Evolutionary conservation across 2,329 filamentous ascomycete genomes (phyloP), one percentile per base, ranked within the genome.

Genomic region (Xylaria sp.): DNA sequence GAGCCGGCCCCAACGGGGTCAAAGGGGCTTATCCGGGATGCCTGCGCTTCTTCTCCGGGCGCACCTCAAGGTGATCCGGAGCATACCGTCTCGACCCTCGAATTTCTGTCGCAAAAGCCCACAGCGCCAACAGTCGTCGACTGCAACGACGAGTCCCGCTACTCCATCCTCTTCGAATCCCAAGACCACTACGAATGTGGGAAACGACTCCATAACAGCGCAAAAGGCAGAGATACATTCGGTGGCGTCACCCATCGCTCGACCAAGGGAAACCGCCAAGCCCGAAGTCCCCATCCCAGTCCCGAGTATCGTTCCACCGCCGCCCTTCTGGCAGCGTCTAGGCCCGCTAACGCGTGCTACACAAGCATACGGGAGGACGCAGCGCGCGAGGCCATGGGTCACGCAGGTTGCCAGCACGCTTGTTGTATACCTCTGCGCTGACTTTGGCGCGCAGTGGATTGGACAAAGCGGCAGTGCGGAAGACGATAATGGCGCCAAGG

Each of bases 381-480:
- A 97, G 78, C 80, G 86, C 54, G 83, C 84, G 52, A 82, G 89
- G 52, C 94, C 94, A 0, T 91, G 92, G 72, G 78, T 84, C n/a
- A 96, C 92, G 9, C 94, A 97, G 79, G 75, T 96, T 64, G 82
- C 84, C 67, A 92, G 87, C 69, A 88, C 90, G 43, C 77, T 97
- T 47, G 82, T 92, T 40, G 92, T 96, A 62, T 97, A 93, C 73
- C 82, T 94, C 40, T 84, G 87, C 52, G 92, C 90, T 8, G 93
- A 96, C 76, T 68, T 95, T 57, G 88, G 87, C 46, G 92, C 92
- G 47, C 93, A 96, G 78, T 81, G 83, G 60, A 87, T 96, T 37
- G 82, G 81, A 25, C 81, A 83, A 68, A 80, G 17, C 1, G 33
- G 31, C 5, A 21, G 35, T 9, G 56, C 8, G 67, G 78, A 79